Conservation (phyloP, 495 filamentous ascomycete species). For the Hapsidospora chrysogenum region DNA sequence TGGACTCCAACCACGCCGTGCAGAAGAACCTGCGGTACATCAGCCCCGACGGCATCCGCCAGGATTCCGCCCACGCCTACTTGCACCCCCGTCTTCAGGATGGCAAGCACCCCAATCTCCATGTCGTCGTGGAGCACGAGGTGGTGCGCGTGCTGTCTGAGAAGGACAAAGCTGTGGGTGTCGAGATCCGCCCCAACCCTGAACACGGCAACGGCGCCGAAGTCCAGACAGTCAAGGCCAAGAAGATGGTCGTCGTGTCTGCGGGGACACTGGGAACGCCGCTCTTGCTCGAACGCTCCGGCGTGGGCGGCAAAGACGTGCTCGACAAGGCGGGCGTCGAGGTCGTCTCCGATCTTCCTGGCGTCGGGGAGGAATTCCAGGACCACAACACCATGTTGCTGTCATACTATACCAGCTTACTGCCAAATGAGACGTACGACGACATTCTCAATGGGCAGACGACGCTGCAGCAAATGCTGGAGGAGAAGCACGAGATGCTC, state of each 20-base stretch:
- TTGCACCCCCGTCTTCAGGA: conserved; percentile 27
- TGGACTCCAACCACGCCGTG: conserved; percentile 21
- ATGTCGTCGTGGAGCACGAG: conserved; percentile 31
- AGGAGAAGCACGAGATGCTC: conserved; percentile 13
- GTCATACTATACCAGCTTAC: conserved; percentile 13
- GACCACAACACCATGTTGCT: conserved; percentile 26
- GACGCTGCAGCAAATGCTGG: conserved; percentile 8
- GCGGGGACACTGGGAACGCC: conserved; percentile 41
- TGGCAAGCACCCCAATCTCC: conserved; percentile 29
- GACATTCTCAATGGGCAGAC: conserved; percentile 10
- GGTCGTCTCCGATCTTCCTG: conserved; percentile 21
- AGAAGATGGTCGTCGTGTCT: conserved; percentile 37
- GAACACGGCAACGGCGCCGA: background rate
- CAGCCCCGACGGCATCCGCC: conserved; percentile 25
- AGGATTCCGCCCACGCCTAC: conserved; percentile 26
- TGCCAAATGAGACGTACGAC: conserved; percentile 19
- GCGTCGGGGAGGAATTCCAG: conserved; percentile 32
- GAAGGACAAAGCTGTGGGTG: conserved; percentile 21
- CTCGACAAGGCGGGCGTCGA: conserved; percentile 17
- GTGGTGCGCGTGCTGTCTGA: conserved; percentile 37
- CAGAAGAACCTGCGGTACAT: conserved; percentile 14
- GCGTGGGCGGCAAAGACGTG: conserved; percentile 29
- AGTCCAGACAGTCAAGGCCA: conserved; percentile 22
- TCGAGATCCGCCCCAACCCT: conserved; percentile 19
- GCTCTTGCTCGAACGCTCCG: conserved; percentile 42